A percentile compares a stretch with the other conserved stretches of the same genome.
phyloP scores from a whole-genome alignment of 1,284 basidiomycete species.

The Malassezia furfur region DNA sequence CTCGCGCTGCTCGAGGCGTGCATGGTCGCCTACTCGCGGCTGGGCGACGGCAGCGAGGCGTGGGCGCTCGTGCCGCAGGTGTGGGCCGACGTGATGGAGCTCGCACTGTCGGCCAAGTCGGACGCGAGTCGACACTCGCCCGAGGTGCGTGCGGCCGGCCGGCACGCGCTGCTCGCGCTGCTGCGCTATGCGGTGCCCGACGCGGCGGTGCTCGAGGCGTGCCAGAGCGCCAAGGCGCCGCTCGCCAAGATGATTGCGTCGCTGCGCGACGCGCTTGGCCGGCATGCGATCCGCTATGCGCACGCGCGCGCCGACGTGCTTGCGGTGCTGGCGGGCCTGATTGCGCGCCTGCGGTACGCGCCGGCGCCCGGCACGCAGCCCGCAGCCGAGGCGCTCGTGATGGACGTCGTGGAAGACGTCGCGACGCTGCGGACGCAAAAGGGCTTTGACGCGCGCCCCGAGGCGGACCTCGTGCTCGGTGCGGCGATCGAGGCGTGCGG shows the following conservation, averaged over 20 bases:
- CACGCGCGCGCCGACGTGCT: constrained; percentile 39
- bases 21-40: constrained; percentile 40
- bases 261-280: constrained; percentile 37
- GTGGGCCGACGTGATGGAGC: constrained; percentile 28
- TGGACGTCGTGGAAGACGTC: constrained; percentile 65
- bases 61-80: constrained; percentile 29
- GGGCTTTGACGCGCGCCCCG: constrained; percentile 81
- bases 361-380: constrained; percentile 16
- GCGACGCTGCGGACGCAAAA: constrained; percentile 68
- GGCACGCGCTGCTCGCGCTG: constrained; percentile 31
- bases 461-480: constrained; percentile 69
- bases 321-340: constrained; percentile 32
- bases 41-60: constrained; percentile 22
- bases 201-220: constrained; percentile 27
- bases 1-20: constrained; percentile 37
- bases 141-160: constrained; percentile 32
- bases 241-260: constrained; percentile 29
- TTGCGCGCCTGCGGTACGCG: constrained; percentile 31
- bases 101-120: constrained; percentile 34
- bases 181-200: constrained; percentile 41
- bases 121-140: constrained; percentile 34
- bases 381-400: constrained; percentile 60
- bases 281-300: constrained; percentile 36
- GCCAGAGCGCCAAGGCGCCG: constrained; percentile 20
- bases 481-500: constrained; percentile 78